These are phyloP conservation scores for Ramichloridium luteum DNA, from an alignment of 2,329 filamentous ascomycete species.

Conservation along the genomic window DNA sequence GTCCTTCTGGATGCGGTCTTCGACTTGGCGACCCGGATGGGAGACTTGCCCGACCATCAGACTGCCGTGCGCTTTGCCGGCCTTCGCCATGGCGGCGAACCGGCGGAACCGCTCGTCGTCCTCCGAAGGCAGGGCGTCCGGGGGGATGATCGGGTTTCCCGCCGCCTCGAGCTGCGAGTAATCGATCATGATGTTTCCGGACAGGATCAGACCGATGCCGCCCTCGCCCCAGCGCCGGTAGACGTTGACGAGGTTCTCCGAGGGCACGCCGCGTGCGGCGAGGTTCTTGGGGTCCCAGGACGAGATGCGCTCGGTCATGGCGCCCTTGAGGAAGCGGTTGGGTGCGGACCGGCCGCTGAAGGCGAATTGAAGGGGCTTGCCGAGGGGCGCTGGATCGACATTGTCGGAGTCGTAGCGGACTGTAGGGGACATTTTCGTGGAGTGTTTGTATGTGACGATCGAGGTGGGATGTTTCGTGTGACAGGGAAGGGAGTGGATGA, in stretches of 20 bases:
- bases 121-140: slow-evolving; percentile 36
- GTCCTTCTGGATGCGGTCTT: slow-evolving; percentile 33
- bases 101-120: slow-evolving; percentile 47
- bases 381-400: slow-evolving; percentile 30
- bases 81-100: slow-evolving; percentile 45
- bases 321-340: slow-evolving; percentile 55
- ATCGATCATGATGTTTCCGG: slow-evolving; percentile 54
- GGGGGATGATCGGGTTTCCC: slow-evolving; percentile 49
- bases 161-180: slow-evolving; percentile 45
- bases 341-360: slow-evolving; percentile 44
- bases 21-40: slow-evolving; percentile 49
- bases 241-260: slow-evolving; percentile 41
- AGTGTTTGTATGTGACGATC: neutral
- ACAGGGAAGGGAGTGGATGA: slow-evolving; percentile 1
- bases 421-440: slow-evolving; percentile 25
- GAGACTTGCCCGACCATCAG: slow-evolving; percentile 49
- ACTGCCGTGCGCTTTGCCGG: slow-evolving; percentile 44
- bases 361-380: slow-evolving; percentile 32
- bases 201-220: slow-evolving; percentile 44
- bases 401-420: slow-evolving; percentile 30
- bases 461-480: no score
- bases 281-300: slow-evolving; percentile 46
- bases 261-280: slow-evolving; percentile 42
- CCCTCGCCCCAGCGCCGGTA: slow-evolving; percentile 52
- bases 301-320: slow-evolving; percentile 54